A percentile compares a stretch with the other conserved stretches of the same genome.
These are phyloP conservation scores for Chimonanthus salicifolius DNA, from an alignment of 164 flowering plant species.

Conservation along the genomic window DNA sequence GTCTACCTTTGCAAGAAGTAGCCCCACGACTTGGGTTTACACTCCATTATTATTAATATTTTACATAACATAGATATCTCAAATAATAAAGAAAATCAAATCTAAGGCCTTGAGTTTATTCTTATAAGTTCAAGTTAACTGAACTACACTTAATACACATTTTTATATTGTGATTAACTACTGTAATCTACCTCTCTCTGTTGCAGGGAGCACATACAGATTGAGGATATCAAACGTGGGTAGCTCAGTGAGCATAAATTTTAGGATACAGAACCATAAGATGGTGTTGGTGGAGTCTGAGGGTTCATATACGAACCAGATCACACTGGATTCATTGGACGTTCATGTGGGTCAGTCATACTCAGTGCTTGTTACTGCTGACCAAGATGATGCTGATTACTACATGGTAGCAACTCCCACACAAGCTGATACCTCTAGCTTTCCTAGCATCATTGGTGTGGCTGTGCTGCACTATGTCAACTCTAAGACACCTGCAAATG, in stretches of 20 bases:
- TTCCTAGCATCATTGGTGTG: slow-evolving; percentile 17
- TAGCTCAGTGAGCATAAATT: slow-evolving; percentile 40
- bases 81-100: too few relatives aligned
- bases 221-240: slow-evolving; percentile 65
- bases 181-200: neutral
- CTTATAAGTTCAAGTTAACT: too few relatives aligned
- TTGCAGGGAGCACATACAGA: slow-evolving; percentile 52
- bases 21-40: too few relatives aligned
- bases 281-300: slow-evolving; percentile 73
- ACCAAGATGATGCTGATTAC: slow-evolving; percentile 41
- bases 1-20: too few relatives aligned
- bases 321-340: slow-evolving; percentile 44
- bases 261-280: slow-evolving; percentile 53
- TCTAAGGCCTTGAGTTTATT: too few relatives aligned
- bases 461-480: slow-evolving; percentile 41
- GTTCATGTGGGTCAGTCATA: slow-evolving; percentile 73
- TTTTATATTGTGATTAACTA: neutral
- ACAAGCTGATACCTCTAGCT: slow-evolving; percentile 12
- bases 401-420: slow-evolving; percentile 57
- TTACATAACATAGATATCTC: too few relatives aligned
- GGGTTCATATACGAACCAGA: slow-evolving; percentile 67
- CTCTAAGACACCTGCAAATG: slow-evolving; percentile 21
- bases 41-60: too few relatives aligned
- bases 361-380: slow-evolving; percentile 57
- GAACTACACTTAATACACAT: too few relatives aligned